phyloP scores from a whole-genome alignment of 2,329 filamentous ascomycete species.

The Sarocladiaceae sp. region DNA sequence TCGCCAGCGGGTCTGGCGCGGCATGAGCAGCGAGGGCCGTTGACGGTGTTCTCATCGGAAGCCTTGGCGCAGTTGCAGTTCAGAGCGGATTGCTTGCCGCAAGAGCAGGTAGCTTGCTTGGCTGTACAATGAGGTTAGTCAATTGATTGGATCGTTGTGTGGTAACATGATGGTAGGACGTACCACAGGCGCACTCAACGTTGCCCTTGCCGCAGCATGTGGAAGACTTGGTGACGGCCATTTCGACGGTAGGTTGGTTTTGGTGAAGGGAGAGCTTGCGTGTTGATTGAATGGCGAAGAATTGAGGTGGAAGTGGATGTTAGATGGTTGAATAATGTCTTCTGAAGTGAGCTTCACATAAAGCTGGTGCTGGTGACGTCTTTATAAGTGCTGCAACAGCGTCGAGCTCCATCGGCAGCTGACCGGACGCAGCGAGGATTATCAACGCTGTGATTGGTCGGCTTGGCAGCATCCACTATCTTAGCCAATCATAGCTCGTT shows the following conservation, averaged over 20 bases:
- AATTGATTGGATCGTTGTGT: background rate
- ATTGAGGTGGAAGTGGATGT: background rate
- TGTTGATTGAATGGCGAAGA: background rate
- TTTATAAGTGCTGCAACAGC: slow-evolving; percentile 4
- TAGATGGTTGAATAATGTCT: background rate
- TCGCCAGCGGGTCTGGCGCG: slow-evolving; percentile 72
- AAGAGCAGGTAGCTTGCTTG: slow-evolving; percentile 73
- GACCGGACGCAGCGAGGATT: background rate
- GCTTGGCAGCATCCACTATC: background rate
- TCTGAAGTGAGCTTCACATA: background rate
- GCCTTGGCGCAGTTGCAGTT: slow-evolving; percentile 83
- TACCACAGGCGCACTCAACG: slow-evolving; percentile 54
- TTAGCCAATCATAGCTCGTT: background rate
- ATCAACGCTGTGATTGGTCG: slow-evolving; percentile 2
- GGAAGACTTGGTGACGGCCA: slow-evolving; percentile 32
- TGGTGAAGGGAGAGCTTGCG: too few relatives aligned
- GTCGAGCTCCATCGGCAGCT: background rate
- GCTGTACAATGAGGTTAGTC: slow-evolving; percentile 32
- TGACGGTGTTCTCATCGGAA: slow-evolving; percentile 65
- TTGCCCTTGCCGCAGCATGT: slow-evolving; percentile 55
- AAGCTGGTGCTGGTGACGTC: slow-evolving; percentile 3
- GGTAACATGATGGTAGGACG: slow-evolving; percentile 22
- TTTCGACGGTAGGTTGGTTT: slow-evolving; percentile 19
- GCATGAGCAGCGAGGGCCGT: slow-evolving; percentile 78
- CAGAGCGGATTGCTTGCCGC: slow-evolving; percentile 81